A percentile compares a stretch with the other conserved stretches of the same genome.
These are phyloP conservation scores for Ampelomyces quisqualis DNA, from an alignment of 2,329 filamentous ascomycete species.

Conservation along the genomic window DNA sequence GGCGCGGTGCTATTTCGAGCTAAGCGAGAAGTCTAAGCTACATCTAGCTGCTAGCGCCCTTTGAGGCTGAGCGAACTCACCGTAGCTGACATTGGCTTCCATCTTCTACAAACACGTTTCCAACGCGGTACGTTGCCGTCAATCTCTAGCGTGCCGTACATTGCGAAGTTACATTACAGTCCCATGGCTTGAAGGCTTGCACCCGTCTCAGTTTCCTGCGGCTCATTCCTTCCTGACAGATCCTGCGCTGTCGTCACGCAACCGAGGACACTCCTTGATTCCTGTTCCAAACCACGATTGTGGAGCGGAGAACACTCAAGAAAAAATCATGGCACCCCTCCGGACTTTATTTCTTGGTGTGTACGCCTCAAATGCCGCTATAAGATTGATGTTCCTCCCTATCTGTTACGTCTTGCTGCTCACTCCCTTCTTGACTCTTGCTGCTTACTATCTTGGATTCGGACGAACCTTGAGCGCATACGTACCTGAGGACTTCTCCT, in stretches of 20 bases:
- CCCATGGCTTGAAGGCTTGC: neutral
- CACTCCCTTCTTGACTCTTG: slow-evolving; percentile 33
- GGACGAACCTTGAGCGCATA: slow-evolving; percentile 18
- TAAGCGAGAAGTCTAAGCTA: slow-evolving; percentile 1
- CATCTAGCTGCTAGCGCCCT: slow-evolving; percentile 8
- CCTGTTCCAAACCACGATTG: neutral
- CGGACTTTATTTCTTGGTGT: slow-evolving; percentile 38
- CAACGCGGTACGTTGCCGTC: slow-evolving; percentile 10
- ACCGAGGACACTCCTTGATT: no score
- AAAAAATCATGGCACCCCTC: slow-evolving; percentile 31
- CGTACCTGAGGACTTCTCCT: slow-evolving; percentile 27
- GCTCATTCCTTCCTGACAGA: slow-evolving; percentile 1
- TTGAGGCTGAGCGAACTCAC: neutral
- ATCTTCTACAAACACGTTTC: neutral
- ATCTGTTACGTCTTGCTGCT: slow-evolving; percentile 32
- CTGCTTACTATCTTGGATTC: slow-evolving; percentile 25
- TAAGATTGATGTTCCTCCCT: slow-evolving; percentile 40
- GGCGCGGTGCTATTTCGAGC: neutral
- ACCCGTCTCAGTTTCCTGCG: neutral
- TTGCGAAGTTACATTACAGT: slow-evolving; percentile 7
- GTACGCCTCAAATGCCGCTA: slow-evolving; percentile 34
- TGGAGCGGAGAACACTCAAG: neutral
- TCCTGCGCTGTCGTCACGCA: neutral
- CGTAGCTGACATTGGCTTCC: neutral
- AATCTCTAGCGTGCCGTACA: neutral